Base-by-base conservation (phyloP, 148 eudicot genomes). In the Cornus suecica region DNA sequence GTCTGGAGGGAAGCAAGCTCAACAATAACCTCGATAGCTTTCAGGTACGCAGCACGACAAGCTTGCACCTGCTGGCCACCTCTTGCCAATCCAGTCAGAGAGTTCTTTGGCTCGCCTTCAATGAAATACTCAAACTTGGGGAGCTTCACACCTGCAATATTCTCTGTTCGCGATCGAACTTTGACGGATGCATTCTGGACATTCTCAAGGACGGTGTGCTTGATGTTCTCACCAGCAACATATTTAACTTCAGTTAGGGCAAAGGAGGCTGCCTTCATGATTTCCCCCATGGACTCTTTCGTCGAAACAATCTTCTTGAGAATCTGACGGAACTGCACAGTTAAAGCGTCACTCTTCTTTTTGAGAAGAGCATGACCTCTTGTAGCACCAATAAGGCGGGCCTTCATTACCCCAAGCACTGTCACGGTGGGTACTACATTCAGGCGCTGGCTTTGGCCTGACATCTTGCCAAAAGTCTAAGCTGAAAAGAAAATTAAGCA, bases 351-450 rank as follows among this genome's bases (percentile, higher is more conserved):
- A 76, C 93, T 89, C 77, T 91, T 91, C 80, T 91, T 91, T 88
- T 91, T 91, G 66, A 91, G 87, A 74, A 91, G 88, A 68, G 96
- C 96, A 67, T 91, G 96, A 16, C 96, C 96, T 79, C 96, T 87
- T 18, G 91, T 91, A 10, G 96, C 96, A 69, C 96, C 96, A 42
- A 88, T 77, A 65, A 91, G 90, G 73, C 93, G 90, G 22, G 96
- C 96, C 78, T 91, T 91, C 60, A 91, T 83, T 45, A 86, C 93
- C 71, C 96, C 96, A 74, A 91, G 93, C 76, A 91, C 76, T 0
- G 96, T 91, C 25, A 91, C 96, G 34, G 96, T 91, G 5, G 96
- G 96, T 4, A 89, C 93, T n/a, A 91, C 97, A 78, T 79, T 89
- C 63, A 89, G 77, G 61, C 93, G 93, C 80, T 87, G 90, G 76